These are phyloP conservation scores for Starmerella khaoyaiensis DNA, from an alignment of 805 yeast species.

Conservation along the genomic window DNA sequence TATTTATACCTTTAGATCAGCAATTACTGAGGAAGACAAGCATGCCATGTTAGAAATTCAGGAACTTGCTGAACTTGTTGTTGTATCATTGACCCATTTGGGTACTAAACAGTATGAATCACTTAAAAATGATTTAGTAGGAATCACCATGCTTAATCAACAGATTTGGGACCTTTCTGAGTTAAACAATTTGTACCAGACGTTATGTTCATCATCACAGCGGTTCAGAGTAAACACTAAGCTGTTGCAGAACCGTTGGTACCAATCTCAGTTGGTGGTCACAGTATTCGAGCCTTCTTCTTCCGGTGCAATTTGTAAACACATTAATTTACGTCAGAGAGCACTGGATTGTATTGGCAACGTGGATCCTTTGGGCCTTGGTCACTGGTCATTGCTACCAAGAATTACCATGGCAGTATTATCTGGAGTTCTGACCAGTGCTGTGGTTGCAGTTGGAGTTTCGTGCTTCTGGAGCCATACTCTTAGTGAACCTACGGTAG, in stretches of 20 bases:
- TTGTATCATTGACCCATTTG: neutral
- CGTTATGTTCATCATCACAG: slow-evolving; percentile 5
- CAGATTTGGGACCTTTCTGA: slow-evolving; percentile 13
- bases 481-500: too few species aligned
- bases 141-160: slow-evolving; percentile 5
- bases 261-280: slow-evolving; percentile 10
- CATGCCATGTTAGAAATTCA: slow-evolving; percentile 5
- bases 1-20: slow-evolving; percentile 3
- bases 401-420: slow-evolving; percentile 1
- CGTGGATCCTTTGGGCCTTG: slow-evolving; percentile 21
- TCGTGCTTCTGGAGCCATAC: too few species aligned
- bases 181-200: slow-evolving; percentile 3
- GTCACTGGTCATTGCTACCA: slow-evolving; percentile 15
- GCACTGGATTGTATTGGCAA: slow-evolving; percentile 18
- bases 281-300: slow-evolving; percentile 4
- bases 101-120: neutral
- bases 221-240: slow-evolving; percentile 4
- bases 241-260: slow-evolving; percentile 5
- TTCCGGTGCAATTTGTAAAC: slow-evolving; percentile 11
- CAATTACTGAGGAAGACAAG: slow-evolving; percentile 3
- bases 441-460: too few species aligned
- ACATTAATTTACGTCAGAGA: slow-evolving; percentile 7
- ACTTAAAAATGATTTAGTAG: too few species aligned
- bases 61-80: slow-evolving; percentile 6
- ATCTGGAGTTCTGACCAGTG: slow-evolving; percentile 6